Base-by-base conservation (phyloP, 2,329 filamentous ascomycete genomes). In the Colletotrichum camelliae region DNA sequence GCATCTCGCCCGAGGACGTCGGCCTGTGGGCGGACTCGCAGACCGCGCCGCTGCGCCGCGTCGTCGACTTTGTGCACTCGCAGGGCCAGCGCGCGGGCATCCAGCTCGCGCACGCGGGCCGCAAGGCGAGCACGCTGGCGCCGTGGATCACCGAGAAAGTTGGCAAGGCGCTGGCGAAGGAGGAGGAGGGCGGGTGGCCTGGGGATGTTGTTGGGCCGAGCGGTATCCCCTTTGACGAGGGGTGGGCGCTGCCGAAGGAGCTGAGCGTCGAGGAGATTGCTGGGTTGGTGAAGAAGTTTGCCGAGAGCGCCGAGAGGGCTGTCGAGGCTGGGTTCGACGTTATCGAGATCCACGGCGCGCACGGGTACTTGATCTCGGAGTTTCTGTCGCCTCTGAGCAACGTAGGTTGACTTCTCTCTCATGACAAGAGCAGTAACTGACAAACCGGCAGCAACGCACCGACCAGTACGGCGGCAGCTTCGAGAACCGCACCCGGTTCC, bases 21-120 rank as follows among this genome's bases (percentile, higher is more conserved):
- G 95, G 96, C 1, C 86, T 98, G 9, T 98, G 96, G 96, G 89
- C 94, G 77, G 96, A 98, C 83, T 92, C 90, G 39, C 96, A 98
- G 83, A 93, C 96, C 76, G 93, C 90, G 77, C 92, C 93, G 0
- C 86, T 97, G 74, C 90, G 89, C 81, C 90, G 91, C 75, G 90
- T 96, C 61, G 91, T 93, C 43, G 94, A 97, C 77, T 97, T 96
- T 77, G 91, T 94, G 4, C 95, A 97, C 86, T 92, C 90, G 31
- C 96, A 98, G 84, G 90, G 89, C 81, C 93, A 95, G 81, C 92
- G 94, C 78, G 92, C 95, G 68, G 95, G 91, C 67, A 93, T 98
- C 77, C 96, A 98, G 86, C 88, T 98, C 6, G 94, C 87, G 2
- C 96, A 98, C 81, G 95, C 95, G 0, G 96, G 96, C 3, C 88